Conservation (phyloP, 2,329 filamentous ascomycete genomes). For the Gnomoniopsis sp. region DNA sequence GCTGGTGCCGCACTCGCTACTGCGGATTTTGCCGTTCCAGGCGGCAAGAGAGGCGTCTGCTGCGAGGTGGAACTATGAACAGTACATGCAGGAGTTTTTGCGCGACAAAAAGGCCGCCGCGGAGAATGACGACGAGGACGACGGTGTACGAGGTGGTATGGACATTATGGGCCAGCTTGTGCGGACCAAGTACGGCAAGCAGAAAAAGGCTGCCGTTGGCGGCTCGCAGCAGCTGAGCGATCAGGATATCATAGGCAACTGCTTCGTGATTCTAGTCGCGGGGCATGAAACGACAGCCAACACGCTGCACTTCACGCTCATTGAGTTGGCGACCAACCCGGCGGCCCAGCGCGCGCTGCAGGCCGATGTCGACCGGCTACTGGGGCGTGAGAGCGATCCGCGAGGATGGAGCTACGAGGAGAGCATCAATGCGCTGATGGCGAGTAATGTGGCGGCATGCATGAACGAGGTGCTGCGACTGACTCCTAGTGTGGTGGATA, state of each 20-base stretch:
- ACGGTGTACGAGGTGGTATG: slow-evolving; percentile 39
- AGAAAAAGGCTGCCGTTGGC: slow-evolving; percentile 18
- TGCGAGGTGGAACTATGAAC: slow-evolving; percentile 60
- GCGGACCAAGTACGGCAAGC: slow-evolving; percentile 36
- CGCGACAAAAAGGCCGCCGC: slow-evolving; percentile 52
- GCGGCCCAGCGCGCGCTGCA: slow-evolving; percentile 64
- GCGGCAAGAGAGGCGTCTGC: slow-evolving; percentile 33
- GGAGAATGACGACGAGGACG: slow-evolving; percentile 29
- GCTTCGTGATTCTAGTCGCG: slow-evolving; percentile 66
- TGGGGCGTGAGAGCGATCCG: slow-evolving; percentile 53
- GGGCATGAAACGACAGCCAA: slow-evolving; percentile 82
- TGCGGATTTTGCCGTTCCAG: slow-evolving; percentile 34
- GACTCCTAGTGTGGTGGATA: slow-evolving; percentile 66
- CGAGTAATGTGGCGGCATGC: slow-evolving; percentile 68
- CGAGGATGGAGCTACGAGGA: slow-evolving; percentile 68
- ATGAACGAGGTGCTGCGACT: slow-evolving; percentile 76
- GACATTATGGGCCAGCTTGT: slow-evolving; percentile 52
- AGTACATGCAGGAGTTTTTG: slow-evolving; percentile 69
- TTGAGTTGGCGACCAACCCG: slow-evolving; percentile 65
- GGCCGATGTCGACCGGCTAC: slow-evolving; percentile 62
- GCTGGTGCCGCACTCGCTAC: slow-evolving; percentile 54
- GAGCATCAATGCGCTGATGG: slow-evolving; percentile 62
- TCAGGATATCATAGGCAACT: slow-evolving; percentile 69
- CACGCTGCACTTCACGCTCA: slow-evolving; percentile 66
- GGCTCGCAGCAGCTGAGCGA: slow-evolving; percentile 44